phyloP scores from a whole-genome alignment of 768 basidiomycete species.

The Rhizopogon vulgaris region DNA sequence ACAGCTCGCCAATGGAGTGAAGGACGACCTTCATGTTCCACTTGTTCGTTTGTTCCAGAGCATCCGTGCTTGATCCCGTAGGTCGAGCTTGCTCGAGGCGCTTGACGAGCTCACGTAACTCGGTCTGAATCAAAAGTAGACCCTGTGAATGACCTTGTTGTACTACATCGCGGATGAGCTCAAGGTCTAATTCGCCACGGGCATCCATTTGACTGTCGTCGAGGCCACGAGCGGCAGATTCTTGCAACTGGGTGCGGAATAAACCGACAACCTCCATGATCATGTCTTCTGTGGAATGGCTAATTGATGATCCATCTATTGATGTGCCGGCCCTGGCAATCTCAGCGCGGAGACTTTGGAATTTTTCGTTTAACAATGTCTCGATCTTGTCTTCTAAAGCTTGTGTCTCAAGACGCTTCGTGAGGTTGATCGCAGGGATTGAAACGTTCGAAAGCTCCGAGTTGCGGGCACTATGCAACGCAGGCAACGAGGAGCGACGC shows the following conservation, averaged over 20 bases:
- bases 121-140: slow-evolving; percentile 49
- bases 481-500: slow-evolving; percentile 53
- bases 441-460: slow-evolving; percentile 41
- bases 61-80: slow-evolving; percentile 20
- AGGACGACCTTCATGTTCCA: slow-evolving; percentile 56
- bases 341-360: slow-evolving; percentile 44
- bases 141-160: slow-evolving; percentile 62
- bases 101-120: slow-evolving; percentile 47
- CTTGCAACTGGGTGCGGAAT: slow-evolving; percentile 63
- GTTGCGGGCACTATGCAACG: slow-evolving; percentile 40
- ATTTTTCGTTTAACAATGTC: slow-evolving; percentile 63
- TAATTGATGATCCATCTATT: slow-evolving; percentile 25
- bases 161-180: slow-evolving; percentile 63
- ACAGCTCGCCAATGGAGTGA: slow-evolving; percentile 48
- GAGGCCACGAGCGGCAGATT: slow-evolving; percentile 48
- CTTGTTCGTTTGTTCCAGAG: slow-evolving; percentile 54
- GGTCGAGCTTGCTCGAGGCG: slow-evolving; percentile 29
- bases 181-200: slow-evolving; percentile 72
- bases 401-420: slow-evolving; percentile 52
- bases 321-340: slow-evolving; percentile 20
- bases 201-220: slow-evolving; percentile 68
- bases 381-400: slow-evolving; percentile 57
- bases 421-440: slow-evolving; percentile 43
- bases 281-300: slow-evolving; percentile 50
- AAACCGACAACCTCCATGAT: slow-evolving; percentile 62